Evolutionary conservation across 176 grass and related monocot species (phyloP), one percentile per base, ranked within the genome.

Genomic region (Cocos nucifera): DNA sequence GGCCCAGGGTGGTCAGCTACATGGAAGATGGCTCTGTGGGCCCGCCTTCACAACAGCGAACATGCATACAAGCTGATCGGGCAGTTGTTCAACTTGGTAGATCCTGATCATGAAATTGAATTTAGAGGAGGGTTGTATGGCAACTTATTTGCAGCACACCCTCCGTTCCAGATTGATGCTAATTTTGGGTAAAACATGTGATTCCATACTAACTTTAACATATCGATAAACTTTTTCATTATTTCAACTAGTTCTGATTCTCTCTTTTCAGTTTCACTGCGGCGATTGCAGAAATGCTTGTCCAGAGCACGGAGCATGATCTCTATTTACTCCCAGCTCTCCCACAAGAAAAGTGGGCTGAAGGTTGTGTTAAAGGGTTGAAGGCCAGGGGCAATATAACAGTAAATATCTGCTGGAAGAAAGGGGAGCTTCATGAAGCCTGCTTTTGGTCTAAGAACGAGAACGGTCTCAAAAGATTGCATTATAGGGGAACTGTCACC

Each of bases 1-100:
- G 92, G 92, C 61, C 92, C 92, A 58, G 92, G 80, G 9, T 96
- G 92, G 92, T 96, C 92, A 48, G 90, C 80, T 62, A 74, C 87
- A 75, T 96, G 92, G 92, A 96, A 96, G 75, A 90, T 96, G 86
- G 86, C 86, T 51, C 67, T 90, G 67, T 90, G 87, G 92, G 86
- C 92, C 39, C 80, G 50, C 66, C 69, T 96, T 79, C 87, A 52
- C 68, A 90, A 84, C 62, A 82, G 75, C 65, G 69, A 96, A 30
- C 86, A 96, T 71, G 87, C 92, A 61, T 90, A 96, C 69, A 85
- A 70, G 69, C 82, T 96, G 86, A 79, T 96, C 25, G 80, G 65
- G 44, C 92, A 77, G 65, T 59, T 96, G 54, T 85, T 96, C 57
- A 84, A 69, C 65, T 79, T 96, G 83, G 68, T 96, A 44, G 81